These are phyloP conservation scores for Xylariaceae sp. DNA, from an alignment of 2,329 filamentous ascomycete genomes.

Conservation along the genomic window DNA sequence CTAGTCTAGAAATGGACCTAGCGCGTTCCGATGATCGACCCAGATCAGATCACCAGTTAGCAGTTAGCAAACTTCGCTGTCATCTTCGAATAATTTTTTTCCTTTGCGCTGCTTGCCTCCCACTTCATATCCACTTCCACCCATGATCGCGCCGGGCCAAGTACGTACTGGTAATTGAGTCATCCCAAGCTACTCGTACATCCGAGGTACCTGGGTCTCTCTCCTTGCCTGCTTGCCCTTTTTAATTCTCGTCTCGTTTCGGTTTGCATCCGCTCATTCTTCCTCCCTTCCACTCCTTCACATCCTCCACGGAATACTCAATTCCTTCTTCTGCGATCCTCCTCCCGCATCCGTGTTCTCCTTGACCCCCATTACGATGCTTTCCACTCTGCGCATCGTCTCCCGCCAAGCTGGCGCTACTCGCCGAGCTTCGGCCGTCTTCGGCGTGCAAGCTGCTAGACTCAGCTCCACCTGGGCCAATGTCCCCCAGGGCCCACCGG, in stretches of 20 bases:
- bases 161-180: background rate
- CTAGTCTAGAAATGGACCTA: background rate
- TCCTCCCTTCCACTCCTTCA: background rate
- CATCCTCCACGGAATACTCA: background rate
- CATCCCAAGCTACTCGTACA: background rate
- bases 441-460: slow-evolving; percentile 40
- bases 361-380: slow-evolving; percentile 41
- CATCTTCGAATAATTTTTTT: background rate
- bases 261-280: background rate
- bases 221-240: background rate
- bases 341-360: background rate
- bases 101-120: background rate
- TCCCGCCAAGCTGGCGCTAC: slow-evolving; percentile 41
- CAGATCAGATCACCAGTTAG: background rate
- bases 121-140: background rate
- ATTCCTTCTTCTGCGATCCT: background rate
- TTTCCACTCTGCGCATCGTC: slow-evolving; percentile 51
- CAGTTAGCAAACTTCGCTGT: background rate
- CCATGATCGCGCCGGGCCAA: background rate
- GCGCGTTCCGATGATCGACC: background rate
- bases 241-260: background rate
- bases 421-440: slow-evolving; percentile 36
- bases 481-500: slow-evolving; percentile 89
- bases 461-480: slow-evolving; percentile 81
- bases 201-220: background rate